These are phyloP conservation scores for Lentinula detonsa DNA, from an alignment of 768 basidiomycete genomes.

Conservation along the genomic window DNA sequence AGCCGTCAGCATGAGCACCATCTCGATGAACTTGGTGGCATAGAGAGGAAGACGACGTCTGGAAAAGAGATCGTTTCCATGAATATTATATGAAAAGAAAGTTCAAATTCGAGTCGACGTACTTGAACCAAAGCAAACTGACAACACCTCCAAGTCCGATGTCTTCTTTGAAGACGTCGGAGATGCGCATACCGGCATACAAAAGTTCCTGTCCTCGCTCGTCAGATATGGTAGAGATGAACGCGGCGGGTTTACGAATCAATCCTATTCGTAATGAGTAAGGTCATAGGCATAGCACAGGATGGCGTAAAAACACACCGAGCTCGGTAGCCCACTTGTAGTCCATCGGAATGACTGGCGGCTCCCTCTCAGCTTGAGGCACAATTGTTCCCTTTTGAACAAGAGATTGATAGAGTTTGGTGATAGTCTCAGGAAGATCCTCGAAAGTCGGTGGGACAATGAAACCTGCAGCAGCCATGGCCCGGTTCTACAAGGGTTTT, in stretches of 20 bases:
- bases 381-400: slow-evolving; percentile 62
- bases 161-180: slow-evolving; percentile 97
- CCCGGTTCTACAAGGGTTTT: slow-evolving; percentile 49
- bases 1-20: slow-evolving; percentile 98
- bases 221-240: slow-evolving; percentile 99
- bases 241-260: slow-evolving; percentile 97
- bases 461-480: slow-evolving; percentile 93
- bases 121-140: slow-evolving; percentile 93
- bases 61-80: slow-evolving; percentile 11
- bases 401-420: slow-evolving; percentile 80
- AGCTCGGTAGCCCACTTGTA: slow-evolving; percentile 95
- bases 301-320: not conserved
- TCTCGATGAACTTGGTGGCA: slow-evolving; percentile 99
- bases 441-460: slow-evolving; percentile 98
- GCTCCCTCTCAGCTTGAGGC: slow-evolving; percentile 74
- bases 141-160: slow-evolving; percentile 97
- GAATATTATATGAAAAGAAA: not conserved
- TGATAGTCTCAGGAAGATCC: slow-evolving; percentile 82
- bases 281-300: not conserved
- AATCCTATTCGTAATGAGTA: slow-evolving; percentile 71
- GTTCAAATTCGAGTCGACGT: slow-evolving; percentile 10
- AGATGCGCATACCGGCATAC: slow-evolving; percentile 98
- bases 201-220: slow-evolving; percentile 98
- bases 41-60: slow-evolving; percentile 64
- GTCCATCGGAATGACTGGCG: slow-evolving; percentile 99